Evolutionary conservation across 2,329 filamentous ascomycete genomes (phyloP), one percentile per base, ranked within the genome.

Genomic region (Scorias spongiosa): DNA sequence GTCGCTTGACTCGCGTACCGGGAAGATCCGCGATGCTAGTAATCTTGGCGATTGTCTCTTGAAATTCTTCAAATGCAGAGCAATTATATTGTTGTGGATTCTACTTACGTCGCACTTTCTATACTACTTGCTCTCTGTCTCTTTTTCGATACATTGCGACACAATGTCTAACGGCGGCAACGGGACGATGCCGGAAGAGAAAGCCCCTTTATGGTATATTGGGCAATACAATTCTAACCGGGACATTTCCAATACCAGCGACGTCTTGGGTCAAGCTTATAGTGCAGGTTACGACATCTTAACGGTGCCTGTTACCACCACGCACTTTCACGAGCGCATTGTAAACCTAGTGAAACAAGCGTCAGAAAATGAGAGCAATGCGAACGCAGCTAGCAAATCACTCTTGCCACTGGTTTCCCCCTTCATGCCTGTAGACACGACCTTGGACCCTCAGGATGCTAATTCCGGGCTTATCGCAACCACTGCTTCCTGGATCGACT

Each of bases 401-500:
- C 65, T 68, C 8, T 55, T 65, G 15, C 68, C 70, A 20, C 55
- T 71, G 26, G 62, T 74, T 39, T 60, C 69, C 10, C 79, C 87
- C 37, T 67, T 98, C 50, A 84, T 80, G 1, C 81, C 86, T 10
- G 75, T 83, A 48, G 88, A 95, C 58, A 88, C 86, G 0, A 76
- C 74, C 15, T 67, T 91, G 44, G 77, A 77, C 41, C 84, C 84
- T 5, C 74, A 74, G 45, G 71, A 76, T 11, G 73, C 74, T 49
- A 76, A 87, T 48, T 78, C 78, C 49, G 83, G 87, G 42, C 70
- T 91, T 46, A 74, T 93, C 41, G 84, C 79, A 11, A 80, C 82
- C 46, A 78, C 78, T n/a, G 94, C 87, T 61, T 76, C 85, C 5
- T 96, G 89, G 89, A 89, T 94, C 51, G 88, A 96, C 58, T 67